A percentile compares a stretch with the other conserved stretches of the same genome.
Evolutionary conservation across 2,329 filamentous ascomycete genomes (phyloP).

Genomic region (Fusarium anguioides): DNA sequence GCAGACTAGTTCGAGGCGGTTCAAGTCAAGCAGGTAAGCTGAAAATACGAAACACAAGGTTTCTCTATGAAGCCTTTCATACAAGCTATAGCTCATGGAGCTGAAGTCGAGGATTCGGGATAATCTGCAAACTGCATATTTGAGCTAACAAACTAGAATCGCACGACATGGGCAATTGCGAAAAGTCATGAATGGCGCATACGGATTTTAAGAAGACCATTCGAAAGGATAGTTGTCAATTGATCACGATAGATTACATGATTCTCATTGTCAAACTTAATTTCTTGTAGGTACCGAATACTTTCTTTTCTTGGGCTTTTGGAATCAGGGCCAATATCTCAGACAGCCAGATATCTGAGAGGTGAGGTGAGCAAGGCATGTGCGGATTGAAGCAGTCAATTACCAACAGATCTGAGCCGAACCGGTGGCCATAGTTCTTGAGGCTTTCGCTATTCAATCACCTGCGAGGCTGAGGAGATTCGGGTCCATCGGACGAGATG

Average conservation of each 20-base stretch:
- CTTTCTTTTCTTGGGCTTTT: not conserved
- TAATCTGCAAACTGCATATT: not conserved
- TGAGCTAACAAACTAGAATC: constrained; percentile 11
- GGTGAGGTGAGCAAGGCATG: no score
- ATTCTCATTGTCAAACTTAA: not conserved
- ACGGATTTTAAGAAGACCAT: not conserved
- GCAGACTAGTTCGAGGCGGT: not conserved
- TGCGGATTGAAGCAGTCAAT: no score
- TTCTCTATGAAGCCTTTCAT: not conserved
- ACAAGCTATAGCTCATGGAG: constrained; percentile 1
- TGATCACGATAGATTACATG: not conserved
- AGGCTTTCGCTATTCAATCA: not conserved
- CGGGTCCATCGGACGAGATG: no score
- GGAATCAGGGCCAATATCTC: not conserved
- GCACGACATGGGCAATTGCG: not conserved
- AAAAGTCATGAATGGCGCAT: not conserved
- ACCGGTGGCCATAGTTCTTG: no score
- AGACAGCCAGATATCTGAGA: no score
- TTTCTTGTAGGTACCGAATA: not conserved
- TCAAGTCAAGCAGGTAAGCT: not conserved
- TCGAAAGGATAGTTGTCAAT: not conserved
- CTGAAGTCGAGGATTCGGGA: not conserved
- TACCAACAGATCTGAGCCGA: no score
- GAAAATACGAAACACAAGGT: not conserved
- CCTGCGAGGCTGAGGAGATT: no score